Evolutionary conservation across 495 filamentous ascomycete species (phyloP), one percentile per base, ranked within the genome.

Genomic region (Hypoxylon lenormandii): DNA sequence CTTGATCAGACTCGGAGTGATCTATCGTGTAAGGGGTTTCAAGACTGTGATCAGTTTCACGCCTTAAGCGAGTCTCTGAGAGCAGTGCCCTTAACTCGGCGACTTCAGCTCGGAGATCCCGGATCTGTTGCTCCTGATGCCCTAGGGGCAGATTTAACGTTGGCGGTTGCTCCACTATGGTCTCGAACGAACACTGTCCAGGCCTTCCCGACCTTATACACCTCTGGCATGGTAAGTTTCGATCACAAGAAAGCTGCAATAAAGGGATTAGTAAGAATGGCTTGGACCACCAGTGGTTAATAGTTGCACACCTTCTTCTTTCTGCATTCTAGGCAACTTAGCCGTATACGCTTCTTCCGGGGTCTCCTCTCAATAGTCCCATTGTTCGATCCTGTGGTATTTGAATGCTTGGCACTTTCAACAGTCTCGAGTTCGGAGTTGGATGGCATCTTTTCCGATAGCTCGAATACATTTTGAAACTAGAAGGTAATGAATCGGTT

Each of bases 321-420:
- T 19, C 70, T 65, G 26, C 73, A 75, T 58, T 73, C 73, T 2
- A 49, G 47, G 43, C 73, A 75, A 33, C 66, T 75, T 11, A 75
- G 40, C 23, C 53, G 58, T 12, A 67, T 26, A 11, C 70, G 73
- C 38, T 40, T 73, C 55, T 64, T 73, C 15, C 70, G 63, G 7
- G n/a, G 16, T 38, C 55, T 64, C 23, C 40, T 66, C 40, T 45
- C 55, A 12, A 4, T 23, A 6, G 28, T 45, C 6, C 15, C 26
- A 3, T 16, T 15, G 15, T 66, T 54, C 42, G 30, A 19, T 1
- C 13, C 26, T 12, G 36, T 51, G 38, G 23, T 4, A 46, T 7
- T 43, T 36, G 43, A 8, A 21, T 49, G 21, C 21, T 43, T 30
- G 28, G 40, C 7, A 0, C 12, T 55, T 15, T 45, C 45, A 13